A percentile compares a stretch with the other conserved stretches of the same genome.
These are phyloP conservation scores for Penicillium canescens DNA, from an alignment of 495 filamentous ascomycete species.

Conservation along the genomic window DNA sequence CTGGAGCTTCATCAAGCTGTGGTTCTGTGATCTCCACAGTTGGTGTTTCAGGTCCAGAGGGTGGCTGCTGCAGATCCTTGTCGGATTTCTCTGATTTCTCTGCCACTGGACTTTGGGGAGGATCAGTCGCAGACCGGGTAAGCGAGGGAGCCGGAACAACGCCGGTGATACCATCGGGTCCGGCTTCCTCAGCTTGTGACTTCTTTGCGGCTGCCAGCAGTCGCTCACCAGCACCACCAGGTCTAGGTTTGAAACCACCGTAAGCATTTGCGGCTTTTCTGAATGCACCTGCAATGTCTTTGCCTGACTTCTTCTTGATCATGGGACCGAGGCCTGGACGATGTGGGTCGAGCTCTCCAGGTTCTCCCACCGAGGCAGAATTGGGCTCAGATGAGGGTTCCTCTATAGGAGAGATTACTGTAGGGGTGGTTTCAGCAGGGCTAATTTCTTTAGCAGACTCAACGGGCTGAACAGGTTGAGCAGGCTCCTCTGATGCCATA, in stretches of 20 bases:
- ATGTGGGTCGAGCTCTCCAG: constrained; percentile 37
- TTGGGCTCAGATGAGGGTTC: not conserved
- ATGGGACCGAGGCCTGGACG: constrained; percentile 86
- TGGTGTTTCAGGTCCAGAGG: constrained; percentile 27
- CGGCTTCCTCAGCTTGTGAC: constrained; percentile 54
- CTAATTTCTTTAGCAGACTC: too few relatives aligned
- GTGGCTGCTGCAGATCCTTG: constrained; percentile 8
- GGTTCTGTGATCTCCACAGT: constrained; percentile 43
- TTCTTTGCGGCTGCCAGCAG: constrained; percentile 55
- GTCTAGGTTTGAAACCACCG: constrained; percentile 79
- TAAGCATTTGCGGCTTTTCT: constrained; percentile 84
- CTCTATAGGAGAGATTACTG: not conserved
- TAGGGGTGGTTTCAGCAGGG: not conserved
- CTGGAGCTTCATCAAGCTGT: constrained; percentile 22
- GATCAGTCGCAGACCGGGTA: constrained; percentile 31
- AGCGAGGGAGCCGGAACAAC: constrained; percentile 77
- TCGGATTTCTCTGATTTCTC: constrained; percentile 9
- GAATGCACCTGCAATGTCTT: constrained; percentile 74
- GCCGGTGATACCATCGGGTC: constrained; percentile 82
- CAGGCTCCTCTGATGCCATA: not conserved
- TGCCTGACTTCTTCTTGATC: constrained; percentile 75
- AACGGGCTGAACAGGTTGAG: not conserved
- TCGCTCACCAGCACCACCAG: constrained; percentile 77
- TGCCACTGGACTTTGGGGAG: constrained; percentile 19
- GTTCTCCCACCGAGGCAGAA: constrained; percentile 43